phyloP scores from a whole-genome alignment of 306 rosid species.

The Vigna unguiculata region DNA sequence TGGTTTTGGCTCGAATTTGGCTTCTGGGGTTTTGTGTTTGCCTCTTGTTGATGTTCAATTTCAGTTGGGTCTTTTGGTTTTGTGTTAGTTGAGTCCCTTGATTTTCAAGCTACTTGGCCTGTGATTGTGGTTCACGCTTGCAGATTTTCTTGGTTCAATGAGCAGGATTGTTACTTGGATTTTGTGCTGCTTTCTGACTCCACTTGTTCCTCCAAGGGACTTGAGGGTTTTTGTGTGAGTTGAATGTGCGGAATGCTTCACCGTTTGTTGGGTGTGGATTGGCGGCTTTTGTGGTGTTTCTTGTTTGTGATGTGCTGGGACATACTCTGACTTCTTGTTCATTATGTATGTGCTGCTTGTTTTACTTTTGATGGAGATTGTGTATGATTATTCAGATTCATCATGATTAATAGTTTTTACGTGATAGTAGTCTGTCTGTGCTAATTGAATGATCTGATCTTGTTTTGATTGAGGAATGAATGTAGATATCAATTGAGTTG shows the following conservation, averaged over 20 bases:
- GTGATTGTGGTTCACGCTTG: constrained; percentile 48
- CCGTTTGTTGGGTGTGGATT: constrained; percentile 42
- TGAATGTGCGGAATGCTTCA: constrained; percentile 60
- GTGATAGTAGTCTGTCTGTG: constrained; percentile 22
- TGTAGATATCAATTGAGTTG: constrained; percentile 10
- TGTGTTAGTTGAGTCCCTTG: constrained; percentile 16
- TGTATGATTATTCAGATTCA: constrained; percentile 26
- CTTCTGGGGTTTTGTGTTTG: constrained; percentile 47
- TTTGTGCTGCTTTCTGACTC: constrained; percentile 43
- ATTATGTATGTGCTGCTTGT: constrained; percentile 38
- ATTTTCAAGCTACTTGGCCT: constrained; percentile 32
- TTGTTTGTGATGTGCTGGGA: constrained; percentile 44
- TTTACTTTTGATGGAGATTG: background rate
- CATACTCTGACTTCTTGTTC: constrained; percentile 38
- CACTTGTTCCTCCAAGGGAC: constrained; percentile 52
- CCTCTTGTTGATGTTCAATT: constrained; percentile 45
- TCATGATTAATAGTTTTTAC: constrained; percentile 35
- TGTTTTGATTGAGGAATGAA: constrained; percentile 36
- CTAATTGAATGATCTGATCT: constrained; percentile 42
- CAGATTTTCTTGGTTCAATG: constrained; percentile 41
- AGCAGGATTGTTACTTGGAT: constrained; percentile 43
- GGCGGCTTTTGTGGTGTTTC: constrained; percentile 41
- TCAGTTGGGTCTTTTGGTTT: constrained; percentile 46
- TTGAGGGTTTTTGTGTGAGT: constrained; percentile 48
- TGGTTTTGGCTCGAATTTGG: constrained; percentile 38